These are phyloP conservation scores for Eucalyptus erythrocorys DNA, from an alignment of 345 rosid genomes.

Conservation along the genomic window DNA sequence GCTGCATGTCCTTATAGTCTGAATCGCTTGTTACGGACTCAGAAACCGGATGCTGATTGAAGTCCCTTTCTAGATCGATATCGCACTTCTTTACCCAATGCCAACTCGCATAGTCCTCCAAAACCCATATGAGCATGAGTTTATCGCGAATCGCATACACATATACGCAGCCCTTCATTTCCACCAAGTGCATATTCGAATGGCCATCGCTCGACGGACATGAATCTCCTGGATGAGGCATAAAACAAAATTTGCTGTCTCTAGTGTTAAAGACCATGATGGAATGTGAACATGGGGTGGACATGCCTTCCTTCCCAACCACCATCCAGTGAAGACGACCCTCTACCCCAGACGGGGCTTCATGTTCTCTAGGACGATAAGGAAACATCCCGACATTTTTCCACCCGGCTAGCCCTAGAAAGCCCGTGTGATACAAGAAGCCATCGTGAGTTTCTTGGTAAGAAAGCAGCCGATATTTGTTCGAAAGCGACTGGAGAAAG, in stretches of 20 bases:
- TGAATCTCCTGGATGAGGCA: neutral
- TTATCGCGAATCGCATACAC: neutral
- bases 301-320: neutral
- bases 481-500: neutral
- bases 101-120: neutral
- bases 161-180: neutral
- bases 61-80: neutral
- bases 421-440: neutral
- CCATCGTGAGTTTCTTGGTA: neutral
- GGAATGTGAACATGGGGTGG: neutral
- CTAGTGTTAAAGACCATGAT: neutral
- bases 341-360: neutral
- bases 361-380: neutral
- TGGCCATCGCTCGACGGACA: neutral
- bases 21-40: neutral
- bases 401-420: neutral
- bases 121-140: neutral
- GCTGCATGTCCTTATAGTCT: neutral
- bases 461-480: neutral
- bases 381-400: neutral
- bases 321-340: neutral
- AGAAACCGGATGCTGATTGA: neutral
- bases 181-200: neutral
- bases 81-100: neutral
- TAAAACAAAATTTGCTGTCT: neutral